Conservation (phyloP, 208 protist species). For the Wallacemonas sp. region DNA sequence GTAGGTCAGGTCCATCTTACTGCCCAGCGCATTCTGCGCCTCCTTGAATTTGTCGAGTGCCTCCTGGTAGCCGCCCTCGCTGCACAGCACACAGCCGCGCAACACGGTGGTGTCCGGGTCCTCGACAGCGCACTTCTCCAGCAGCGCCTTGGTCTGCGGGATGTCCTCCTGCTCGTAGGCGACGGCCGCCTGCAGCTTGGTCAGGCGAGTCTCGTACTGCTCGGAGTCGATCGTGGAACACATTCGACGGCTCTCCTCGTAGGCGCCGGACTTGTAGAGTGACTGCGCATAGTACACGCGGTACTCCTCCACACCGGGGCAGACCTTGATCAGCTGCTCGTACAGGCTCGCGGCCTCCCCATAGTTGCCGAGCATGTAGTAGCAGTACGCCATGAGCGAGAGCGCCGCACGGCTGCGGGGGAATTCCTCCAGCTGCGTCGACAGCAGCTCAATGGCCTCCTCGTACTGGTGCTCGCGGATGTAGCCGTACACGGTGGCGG, state of each 20-base stretch:
- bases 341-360: constrained; percentile 85
- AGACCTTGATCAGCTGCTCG: constrained; percentile 91
- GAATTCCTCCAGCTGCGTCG: constrained; percentile 91
- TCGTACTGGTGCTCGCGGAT: constrained; percentile 95
- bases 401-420: constrained; percentile 94
- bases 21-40: constrained; percentile 90
- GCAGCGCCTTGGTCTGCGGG: constrained; percentile 86
- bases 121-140: constrained; percentile 81
- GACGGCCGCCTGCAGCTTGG: constrained; percentile 90
- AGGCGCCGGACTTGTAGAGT: constrained; percentile 94
- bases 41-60: constrained; percentile 94
- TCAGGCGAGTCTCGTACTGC: constrained; percentile 77
- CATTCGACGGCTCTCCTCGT: constrained; percentile 88
- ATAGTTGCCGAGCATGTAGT: constrained; percentile 96
- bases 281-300: constrained; percentile 95
- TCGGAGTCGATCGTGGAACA: constrained; percentile 84
- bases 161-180: constrained; percentile 95
- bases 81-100: constrained; percentile 89
- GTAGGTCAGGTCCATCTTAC: constrained; percentile 94
- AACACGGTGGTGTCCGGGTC: constrained; percentile 90
- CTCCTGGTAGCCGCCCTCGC: constrained; percentile 93
- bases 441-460: constrained; percentile 92
- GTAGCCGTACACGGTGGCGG: constrained; percentile 93
- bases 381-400: constrained; percentile 97
- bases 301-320: constrained; percentile 95